Evolutionary conservation across 768 basidiomycete genomes (phyloP).

Genomic region (Saitozyma sp.): DNA sequence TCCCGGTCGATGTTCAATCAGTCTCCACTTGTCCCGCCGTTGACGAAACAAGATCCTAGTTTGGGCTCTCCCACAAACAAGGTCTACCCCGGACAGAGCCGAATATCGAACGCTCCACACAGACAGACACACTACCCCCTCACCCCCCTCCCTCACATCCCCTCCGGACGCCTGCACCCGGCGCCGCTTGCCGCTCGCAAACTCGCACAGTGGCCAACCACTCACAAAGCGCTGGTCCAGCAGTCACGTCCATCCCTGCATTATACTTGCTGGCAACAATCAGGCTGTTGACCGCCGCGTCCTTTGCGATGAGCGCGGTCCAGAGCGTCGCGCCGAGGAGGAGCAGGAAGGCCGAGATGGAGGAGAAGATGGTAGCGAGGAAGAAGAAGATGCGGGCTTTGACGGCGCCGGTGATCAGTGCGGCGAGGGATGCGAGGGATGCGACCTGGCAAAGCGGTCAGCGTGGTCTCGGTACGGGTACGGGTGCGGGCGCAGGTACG

Average conservation of each 20-base stretch:
- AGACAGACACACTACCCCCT: too few species aligned
- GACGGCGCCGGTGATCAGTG: slow-evolving; percentile 42
- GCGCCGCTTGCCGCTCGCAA: too few species aligned
- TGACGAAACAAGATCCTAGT: too few species aligned
- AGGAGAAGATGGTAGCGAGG: slow-evolving; percentile 35
- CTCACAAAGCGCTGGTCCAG: slow-evolving; percentile 48
- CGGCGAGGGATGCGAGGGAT: slow-evolving; percentile 33
- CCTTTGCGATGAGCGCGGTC: slow-evolving; percentile 47
- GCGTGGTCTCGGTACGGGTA: neutral
- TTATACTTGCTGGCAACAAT: slow-evolving; percentile 28
- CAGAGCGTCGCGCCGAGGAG: slow-evolving; percentile 49
- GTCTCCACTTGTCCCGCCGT: too few species aligned
- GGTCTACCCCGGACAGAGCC: too few species aligned
- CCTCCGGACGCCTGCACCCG: too few species aligned
- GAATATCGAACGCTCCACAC: too few species aligned
- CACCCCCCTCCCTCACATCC: too few species aligned
- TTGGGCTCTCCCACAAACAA: too few species aligned
- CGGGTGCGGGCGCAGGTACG: too few species aligned
- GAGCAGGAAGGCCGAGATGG: slow-evolving; percentile 31
- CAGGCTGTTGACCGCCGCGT: slow-evolving; percentile 34
- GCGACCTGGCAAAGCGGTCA: slow-evolving; percentile 32
- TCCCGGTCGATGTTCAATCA: too few species aligned
- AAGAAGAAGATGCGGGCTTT: slow-evolving; percentile 44
- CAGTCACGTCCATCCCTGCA: slow-evolving; percentile 38
- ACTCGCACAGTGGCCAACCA: neutral